Percentiles rank a stretch among this genome's conserved stretches.
Evolutionary conservation across 2,329 filamentous ascomycete genomes (phyloP).

Genomic region (Fusarium sp.): DNA sequence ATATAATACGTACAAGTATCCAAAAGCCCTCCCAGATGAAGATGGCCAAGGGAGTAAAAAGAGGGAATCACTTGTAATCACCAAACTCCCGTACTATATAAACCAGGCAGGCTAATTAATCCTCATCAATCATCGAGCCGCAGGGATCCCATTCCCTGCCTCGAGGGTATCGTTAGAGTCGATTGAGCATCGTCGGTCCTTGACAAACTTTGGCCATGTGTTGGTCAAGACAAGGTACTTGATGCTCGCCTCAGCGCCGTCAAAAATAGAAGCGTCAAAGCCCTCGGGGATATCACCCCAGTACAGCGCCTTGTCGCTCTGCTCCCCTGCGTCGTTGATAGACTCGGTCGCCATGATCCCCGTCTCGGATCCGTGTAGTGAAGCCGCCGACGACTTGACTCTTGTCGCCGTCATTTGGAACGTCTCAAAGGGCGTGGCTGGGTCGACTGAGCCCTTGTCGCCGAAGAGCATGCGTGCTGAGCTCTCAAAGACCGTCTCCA

Average conservation of each 20-base stretch:
- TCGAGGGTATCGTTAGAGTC: constrained; percentile 45
- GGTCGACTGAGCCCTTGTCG: constrained; percentile 53
- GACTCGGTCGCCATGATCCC: constrained; percentile 36
- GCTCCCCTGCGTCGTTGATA: constrained; percentile 25
- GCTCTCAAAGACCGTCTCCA: constrained; percentile 67
- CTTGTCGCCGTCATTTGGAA: constrained; percentile 39
- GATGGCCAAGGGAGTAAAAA: neutral
- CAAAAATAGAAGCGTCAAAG: constrained; percentile 68
- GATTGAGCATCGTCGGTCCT: constrained; percentile 52
- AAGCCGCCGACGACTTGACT: constrained; percentile 35
- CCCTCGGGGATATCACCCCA: constrained; percentile 59
- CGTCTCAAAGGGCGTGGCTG: constrained; percentile 58
- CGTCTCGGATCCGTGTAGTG: constrained; percentile 39
- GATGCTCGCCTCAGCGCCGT: constrained; percentile 68
- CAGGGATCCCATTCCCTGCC: constrained; percentile 29
- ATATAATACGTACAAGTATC: constrained; percentile 23
- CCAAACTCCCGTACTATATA: constrained; percentile 29
- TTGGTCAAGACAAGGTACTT: constrained; percentile 76
- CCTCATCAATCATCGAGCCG: neutral
- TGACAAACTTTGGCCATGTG: constrained; percentile 73
- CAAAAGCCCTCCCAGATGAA: constrained; percentile 14
- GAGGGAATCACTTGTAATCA: constrained; percentile 33
- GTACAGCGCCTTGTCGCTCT: constrained; percentile 48
- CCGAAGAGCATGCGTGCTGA: constrained; percentile 61
- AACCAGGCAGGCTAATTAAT: neutral